Base-by-base conservation (phyloP, 2,329 filamentous ascomycete species). In the Diaporthe destruens region DNA sequence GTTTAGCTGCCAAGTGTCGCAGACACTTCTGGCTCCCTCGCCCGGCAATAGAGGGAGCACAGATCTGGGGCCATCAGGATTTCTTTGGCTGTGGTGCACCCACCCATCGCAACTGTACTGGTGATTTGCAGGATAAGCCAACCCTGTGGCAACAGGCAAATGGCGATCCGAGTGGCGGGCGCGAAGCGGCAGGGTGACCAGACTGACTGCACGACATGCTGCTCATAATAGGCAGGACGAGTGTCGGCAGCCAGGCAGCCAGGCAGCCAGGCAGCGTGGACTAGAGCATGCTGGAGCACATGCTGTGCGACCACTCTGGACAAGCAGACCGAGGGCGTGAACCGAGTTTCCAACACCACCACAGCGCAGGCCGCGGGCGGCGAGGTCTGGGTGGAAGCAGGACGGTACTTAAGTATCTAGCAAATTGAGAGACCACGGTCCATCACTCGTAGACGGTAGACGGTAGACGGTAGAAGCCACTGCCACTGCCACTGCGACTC, bases 261-360 rank as follows among this genome's bases (percentile, higher is more conserved):
- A 29, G 29, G 29, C 29, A 29, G 29, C 29, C 29, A 29, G 29
- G 29, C 29, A 7, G 25, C 25, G 14, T 18, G 20, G 47, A 36
- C 61, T 36, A 36, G 20, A 53, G 4, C 12, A 66, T 20, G 9
- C n/a, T 23, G 32, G 14, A 25, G 29, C 25, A n/a, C 23, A 66
- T 66, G 61, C 61, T 66, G 61, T 66, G 47, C 47, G 32, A 66
- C 61, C 61, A 66, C 6, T 11, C 32, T 53, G 32, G 7, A 7
- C 29, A 23, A 39, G 32, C 20, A 44, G 57, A 44, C 39, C 57
- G 29, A 39, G 18, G 20, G 8, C 14, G 29, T 18, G 14, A n/a
- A n/a, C 47, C 47, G 61, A 23, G 32, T 51, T 34, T n/a, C 49
- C 29, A 36, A 36, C 47, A 65, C 23, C 14, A 32, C 32, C n/a